Base-by-base conservation (phyloP, 2,329 filamentous ascomycete species). In the Fusarium sp. region DNA sequence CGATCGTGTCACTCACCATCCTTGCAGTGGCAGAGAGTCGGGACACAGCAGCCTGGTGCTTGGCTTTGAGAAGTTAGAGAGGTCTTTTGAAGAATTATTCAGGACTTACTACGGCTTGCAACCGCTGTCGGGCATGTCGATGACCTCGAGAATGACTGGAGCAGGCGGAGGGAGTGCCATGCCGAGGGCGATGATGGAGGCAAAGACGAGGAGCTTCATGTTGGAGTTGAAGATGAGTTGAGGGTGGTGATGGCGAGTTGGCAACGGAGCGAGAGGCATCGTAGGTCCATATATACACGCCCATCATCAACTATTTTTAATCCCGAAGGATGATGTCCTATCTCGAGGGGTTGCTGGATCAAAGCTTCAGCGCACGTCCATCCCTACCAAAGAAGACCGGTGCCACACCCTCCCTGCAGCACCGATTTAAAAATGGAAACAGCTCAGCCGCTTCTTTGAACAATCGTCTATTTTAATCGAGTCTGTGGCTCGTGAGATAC, bases 21-120 rank as follows among this genome's bases (percentile, higher is more conserved):
- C 28, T 23, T 37, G 3, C 71, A 74, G 10, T 37, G 53, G 30
- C 71, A 73, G 13, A 73, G 28, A 6, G 48, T 44, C 5, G 71
- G 71, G 15, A 74, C 16, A 3, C 71, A 73, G 54, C 71, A 73
- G 4, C 40, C 31, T 0, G 58, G 36, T 1, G n/a, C 18, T 55
- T 68, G 11, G 8, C 68, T 74, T 7, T 5, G 7, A 12, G 10
- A 13, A 12, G 47, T 73, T 12, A 68, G 56, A 57, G 7, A 34
- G 1, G 10, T 3, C 2, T 2, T 7, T 9, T 9, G 4, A 9
- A 1, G 6, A 34, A 23, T 23, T 2, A 15, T 7, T 6, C 3
- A 27, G 2, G 10, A 34, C 44, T 11, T 40, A 71, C 71, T 70
- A 62, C 44, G 71, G 66, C 12, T 9, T 39, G 28, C 65, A 68